A percentile compares a stretch with the other conserved stretches of the same genome.
Evolutionary conservation across 179 eudicot species (phyloP).

Genomic region (Spinacia oleracea): DNA sequence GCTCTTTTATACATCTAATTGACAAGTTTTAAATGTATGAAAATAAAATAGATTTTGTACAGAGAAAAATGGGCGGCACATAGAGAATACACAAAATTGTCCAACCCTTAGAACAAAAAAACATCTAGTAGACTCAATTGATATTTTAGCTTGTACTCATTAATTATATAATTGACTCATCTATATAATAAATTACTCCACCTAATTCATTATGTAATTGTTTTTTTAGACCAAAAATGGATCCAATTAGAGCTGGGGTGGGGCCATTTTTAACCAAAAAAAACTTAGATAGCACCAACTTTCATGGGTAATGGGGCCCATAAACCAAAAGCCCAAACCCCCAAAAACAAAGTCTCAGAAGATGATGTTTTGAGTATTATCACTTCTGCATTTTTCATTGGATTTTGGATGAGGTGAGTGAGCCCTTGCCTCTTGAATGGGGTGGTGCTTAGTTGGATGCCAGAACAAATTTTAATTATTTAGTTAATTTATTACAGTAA

Average conservation of each 20-base stretch:
- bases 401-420: conserved; percentile 30
- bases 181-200: neutral
- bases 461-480: neutral
- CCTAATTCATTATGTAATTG: neutral
- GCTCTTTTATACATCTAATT: no score
- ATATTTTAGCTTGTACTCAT: neutral
- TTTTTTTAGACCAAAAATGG: neutral
- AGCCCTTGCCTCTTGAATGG: no score
- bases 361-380: neutral
- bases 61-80: no score
- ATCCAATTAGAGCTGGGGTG: neutral
- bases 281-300: neutral
- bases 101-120: no score
- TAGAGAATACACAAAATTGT: no score
- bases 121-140: no score
- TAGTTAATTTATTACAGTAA: neutral
- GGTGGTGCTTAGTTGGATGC: conserved; percentile 16
- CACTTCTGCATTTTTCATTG: conserved; percentile 15
- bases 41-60: no score
- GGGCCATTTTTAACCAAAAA: neutral
- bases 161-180: neutral
- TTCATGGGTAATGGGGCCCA: conserved; percentile 14
- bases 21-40: no score
- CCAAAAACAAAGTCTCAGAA: neutral
- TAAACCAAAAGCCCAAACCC: neutral